Base-by-base conservation (phyloP, 2,329 filamentous ascomycete genomes). In the Phaeosphaeriaceae sp. region DNA sequence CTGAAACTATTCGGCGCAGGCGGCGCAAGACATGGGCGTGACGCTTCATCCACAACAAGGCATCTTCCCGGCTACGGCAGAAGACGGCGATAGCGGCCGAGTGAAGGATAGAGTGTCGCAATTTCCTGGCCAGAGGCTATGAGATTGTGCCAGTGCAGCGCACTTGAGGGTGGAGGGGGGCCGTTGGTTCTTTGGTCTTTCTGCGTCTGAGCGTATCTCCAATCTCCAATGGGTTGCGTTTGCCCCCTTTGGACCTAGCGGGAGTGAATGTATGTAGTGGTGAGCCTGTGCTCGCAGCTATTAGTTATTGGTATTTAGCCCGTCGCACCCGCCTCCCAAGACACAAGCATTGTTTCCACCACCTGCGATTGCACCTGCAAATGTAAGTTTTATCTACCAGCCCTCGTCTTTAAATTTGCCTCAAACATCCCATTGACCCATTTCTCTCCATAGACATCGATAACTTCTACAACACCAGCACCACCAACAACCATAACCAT, bases 361-460 rank as follows among this genome's bases (percentile, higher is more conserved):
- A 6, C 6, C 23, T 11, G 23, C 6, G 11, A 26, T 26, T 26
- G 23, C 23, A 8, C 23, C 23, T 26, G 44, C 44, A 47, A 36
- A 23, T 47, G 44, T 47, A 47, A 47, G 44, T 47, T 20, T 15
- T n/a, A n/a, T 26, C 23, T 26, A 11, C 23, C 23, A 8, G 7
- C 3, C 23, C 7, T 3, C 23, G 23, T 6, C 23, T 26, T 26
- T 26, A 26, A 26, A 26, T 26, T 26, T 11, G 7, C 3, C 11
- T 11, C 52, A 49, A 43, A 57, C 50, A 56, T 55, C 52, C 53
- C 58, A 60, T 67, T 71, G 58, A 71, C 63, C 16, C 43, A 50
- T 18, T 46, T 43, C 23, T 34, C 41, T 36, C 41, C 23, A 37
- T 62, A 74, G 68, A 64, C 72, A 73, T 73, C 71, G 63, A 72